Evolutionary conservation across 2,329 filamentous ascomycete genomes (phyloP).

Genomic region (Phoma sp.): DNA sequence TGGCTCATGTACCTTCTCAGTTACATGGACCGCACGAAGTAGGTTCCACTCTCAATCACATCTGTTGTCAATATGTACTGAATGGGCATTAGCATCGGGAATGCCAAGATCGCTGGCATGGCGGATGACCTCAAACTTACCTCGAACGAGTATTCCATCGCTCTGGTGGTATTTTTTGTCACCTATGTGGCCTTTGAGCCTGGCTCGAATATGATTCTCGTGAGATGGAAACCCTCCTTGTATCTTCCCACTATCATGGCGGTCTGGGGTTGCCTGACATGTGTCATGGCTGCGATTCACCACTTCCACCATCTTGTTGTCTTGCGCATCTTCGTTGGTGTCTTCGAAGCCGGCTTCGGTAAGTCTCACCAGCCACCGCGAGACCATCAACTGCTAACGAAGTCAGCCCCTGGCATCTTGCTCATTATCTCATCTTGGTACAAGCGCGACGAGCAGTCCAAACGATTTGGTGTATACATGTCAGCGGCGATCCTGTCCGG

Average conservation of each 20-base stretch:
- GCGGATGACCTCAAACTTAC: conserved; percentile 53
- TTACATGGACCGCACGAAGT: conserved; percentile 55
- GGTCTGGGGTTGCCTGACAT: conserved; percentile 59
- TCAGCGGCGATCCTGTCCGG: conserved; percentile 63
- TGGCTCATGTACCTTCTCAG: conserved; percentile 59
- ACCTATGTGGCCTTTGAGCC: conserved; percentile 61
- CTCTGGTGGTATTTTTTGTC: conserved; percentile 61
- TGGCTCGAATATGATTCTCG: conserved; percentile 61
- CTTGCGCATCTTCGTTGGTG: conserved; percentile 61
- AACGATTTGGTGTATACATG: conserved; percentile 63
- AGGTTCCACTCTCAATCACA: not conserved
- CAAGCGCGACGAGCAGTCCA: conserved; percentile 62
- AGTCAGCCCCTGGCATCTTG: conserved; percentile 58
- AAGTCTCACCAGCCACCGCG: not conserved
- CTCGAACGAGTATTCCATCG: conserved; percentile 58
- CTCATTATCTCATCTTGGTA: conserved; percentile 66
- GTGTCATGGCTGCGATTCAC: conserved; percentile 58
- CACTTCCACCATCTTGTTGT: conserved; percentile 57
- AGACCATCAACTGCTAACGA: not conserved
- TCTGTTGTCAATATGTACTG: not conserved
- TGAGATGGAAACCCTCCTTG: conserved; percentile 56
- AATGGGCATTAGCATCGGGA: conserved; percentile 49
- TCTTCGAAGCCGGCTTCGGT: conserved; percentile 60
- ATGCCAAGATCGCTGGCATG: conserved; percentile 61
- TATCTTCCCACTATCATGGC: conserved; percentile 60